Conservation (phyloP, 805 yeast species). For the Lachancea fermentati region DNA sequence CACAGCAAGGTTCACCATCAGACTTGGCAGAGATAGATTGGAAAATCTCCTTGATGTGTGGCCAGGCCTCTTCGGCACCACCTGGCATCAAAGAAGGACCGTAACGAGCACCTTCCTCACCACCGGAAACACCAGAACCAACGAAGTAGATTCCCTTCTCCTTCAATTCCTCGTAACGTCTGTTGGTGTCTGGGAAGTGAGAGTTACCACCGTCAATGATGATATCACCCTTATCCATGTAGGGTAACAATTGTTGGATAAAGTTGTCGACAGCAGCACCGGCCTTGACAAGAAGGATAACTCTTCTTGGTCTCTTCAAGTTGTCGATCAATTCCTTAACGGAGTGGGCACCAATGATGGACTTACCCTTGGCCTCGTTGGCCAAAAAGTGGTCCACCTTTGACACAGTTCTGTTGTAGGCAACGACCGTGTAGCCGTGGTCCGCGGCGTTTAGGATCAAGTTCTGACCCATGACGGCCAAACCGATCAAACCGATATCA, state of each 20-base stretch:
- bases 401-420: slow-evolving; percentile 95
- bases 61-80: slow-evolving; percentile 98
- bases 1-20: slow-evolving; percentile 99
- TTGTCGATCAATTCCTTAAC: slow-evolving; percentile 79
- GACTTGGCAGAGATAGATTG: slow-evolving; percentile 94
- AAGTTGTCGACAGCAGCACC: slow-evolving; percentile 92
- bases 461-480: slow-evolving; percentile 99
- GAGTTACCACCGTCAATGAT: slow-evolving; percentile 99
- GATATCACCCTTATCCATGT: slow-evolving; percentile 93
- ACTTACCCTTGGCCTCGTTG: slow-evolving; percentile 95
- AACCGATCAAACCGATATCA: slow-evolving; percentile 97
- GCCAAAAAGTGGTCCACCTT: slow-evolving; percentile 92
- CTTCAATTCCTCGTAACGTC: slow-evolving; percentile 88
- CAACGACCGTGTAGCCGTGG: slow-evolving; percentile 97
- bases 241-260: slow-evolving; percentile 82
- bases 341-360: slow-evolving; percentile 93
- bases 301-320: slow-evolving; percentile 96
- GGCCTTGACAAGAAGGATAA: slow-evolving; percentile 91
- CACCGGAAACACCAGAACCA: slow-evolving; percentile 99
- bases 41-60: slow-evolving; percentile 93
- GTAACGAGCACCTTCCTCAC: slow-evolving; percentile 99
- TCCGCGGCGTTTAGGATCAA: slow-evolving; percentile 96
- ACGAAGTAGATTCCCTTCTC: slow-evolving; percentile 85
- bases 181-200: slow-evolving; percentile 97
- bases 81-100: slow-evolving; percentile 99